phyloP scores from a whole-genome alignment of 169 alveolate species.

The Plasmodium relictum region DNA sequence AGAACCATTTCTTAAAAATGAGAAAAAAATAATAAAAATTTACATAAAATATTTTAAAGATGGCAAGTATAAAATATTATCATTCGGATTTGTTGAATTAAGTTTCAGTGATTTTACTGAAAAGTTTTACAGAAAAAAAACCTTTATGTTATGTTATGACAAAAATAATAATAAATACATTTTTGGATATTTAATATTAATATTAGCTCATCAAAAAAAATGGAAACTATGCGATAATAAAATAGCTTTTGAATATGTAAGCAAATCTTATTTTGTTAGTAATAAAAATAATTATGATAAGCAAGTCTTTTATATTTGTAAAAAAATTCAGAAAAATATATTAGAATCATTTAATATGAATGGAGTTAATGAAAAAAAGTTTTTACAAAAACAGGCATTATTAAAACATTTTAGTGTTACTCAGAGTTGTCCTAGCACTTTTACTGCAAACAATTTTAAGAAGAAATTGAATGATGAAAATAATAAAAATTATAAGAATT shows the following conservation, averaged over 20 bases:
- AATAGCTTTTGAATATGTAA: slow-evolving; percentile 28
- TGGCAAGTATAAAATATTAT: slow-evolving; percentile 64
- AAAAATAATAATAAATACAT: slow-evolving; percentile 61
- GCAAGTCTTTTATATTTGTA: slow-evolving; percentile 69
- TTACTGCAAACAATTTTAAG: background rate
- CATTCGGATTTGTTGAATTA: slow-evolving; percentile 65
- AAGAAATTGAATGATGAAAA: background rate
- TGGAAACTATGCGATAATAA: slow-evolving; percentile 65
- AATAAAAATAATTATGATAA: slow-evolving; percentile 49
- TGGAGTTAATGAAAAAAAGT: background rate
- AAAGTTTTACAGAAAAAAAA: slow-evolving; percentile 71
- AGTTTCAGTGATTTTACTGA: slow-evolving; percentile 38
- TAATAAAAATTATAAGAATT: background rate
- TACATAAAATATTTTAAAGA: slow-evolving; percentile 74
- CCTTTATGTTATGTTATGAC: slow-evolving; percentile 73
- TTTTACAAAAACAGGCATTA: slow-evolving; percentile 24
- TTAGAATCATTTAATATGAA: slow-evolving; percentile 27
- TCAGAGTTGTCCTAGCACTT: slow-evolving; percentile 76
- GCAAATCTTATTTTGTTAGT: slow-evolving; percentile 42
- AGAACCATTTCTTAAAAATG: slow-evolving; percentile 52
- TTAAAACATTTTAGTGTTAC: slow-evolving; percentile 72
- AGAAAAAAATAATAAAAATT: slow-evolving; percentile 59
- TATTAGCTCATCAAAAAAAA: slow-evolving; percentile 66
- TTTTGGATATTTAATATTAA: slow-evolving; percentile 62
- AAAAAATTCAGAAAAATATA: slow-evolving; percentile 46